Base-by-base conservation (phyloP, 2,329 filamentous ascomycete species). In the Fusarium annulatum region DNA sequence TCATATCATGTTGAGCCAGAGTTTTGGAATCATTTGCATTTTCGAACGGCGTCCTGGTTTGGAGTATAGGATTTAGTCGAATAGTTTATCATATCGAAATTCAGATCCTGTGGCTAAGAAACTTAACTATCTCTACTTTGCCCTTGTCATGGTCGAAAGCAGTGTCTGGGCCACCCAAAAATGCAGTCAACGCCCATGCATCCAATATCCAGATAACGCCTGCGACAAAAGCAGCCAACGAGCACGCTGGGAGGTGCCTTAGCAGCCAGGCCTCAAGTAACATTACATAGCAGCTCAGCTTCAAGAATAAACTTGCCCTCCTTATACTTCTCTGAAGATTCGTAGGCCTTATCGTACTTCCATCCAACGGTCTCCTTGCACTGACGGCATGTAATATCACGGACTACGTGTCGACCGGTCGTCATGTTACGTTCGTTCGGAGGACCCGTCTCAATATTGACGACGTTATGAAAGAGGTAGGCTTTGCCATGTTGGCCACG, bases 311-410 rank as follows among this genome's bases (percentile, higher is more conserved):
- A 98, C 85, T 98, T 99, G 63, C 95, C 95, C 87, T 99, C 96
- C 86, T 99, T 99, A 85, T 99, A 99, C 85, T 97, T 97, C 88
- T 99, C 96, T 73, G 88, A 92, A 39, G 86, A 84, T 85, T 99
- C 96, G 82, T 93, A 98, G 3, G 96, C 96, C 85, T 97, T 97
- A 84, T 99, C 96, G 82, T 99, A 99, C 83, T 97, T 98, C 96
- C 96, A 99, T 41, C 96, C 96, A 60, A 99, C 96, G 36, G 92
- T 93, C 82, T 95, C 93, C 81, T 93, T 93, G 88, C 96, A 99
- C 83, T 97, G 94, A 66, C 93, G 89, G 86, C 96, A 99, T 66
- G 87, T 87, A 78, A 99, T 98, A 82, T 99, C 96, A 66, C 96
- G 92, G 53, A 99, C 96, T 64, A 98, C 88, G 83, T 99, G 96